A percentile compares a stretch with the other conserved stretches of the same genome.
phyloP scores from a whole-genome alignment of 2,329 filamentous ascomycete genomes.

The Tympanopsis confertula region DNA sequence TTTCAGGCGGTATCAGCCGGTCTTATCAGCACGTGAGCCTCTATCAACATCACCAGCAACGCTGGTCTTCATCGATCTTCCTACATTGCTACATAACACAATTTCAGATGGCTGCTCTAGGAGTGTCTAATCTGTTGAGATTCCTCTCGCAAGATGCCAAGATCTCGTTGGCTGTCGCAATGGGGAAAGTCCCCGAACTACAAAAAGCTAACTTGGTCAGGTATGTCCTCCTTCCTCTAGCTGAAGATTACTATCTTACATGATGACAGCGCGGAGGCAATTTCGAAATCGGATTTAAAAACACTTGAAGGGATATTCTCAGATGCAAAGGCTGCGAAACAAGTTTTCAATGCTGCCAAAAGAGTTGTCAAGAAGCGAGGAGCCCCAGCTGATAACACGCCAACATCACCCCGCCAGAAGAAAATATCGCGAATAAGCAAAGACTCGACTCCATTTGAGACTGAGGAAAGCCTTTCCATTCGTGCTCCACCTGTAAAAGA shows the following conservation, averaged over 20 bases:
- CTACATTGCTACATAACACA: no score
- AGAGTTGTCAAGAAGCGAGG: conserved; percentile 40
- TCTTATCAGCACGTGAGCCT: no score
- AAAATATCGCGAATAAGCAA: neutral
- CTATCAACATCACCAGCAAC: no score
- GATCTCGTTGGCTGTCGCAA: conserved; percentile 38
- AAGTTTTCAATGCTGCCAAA: conserved; percentile 44
- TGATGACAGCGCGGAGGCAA: conserved; percentile 22
- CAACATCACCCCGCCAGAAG: conserved; percentile 9
- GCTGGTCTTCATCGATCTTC: no score
- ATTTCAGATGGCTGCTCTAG: no score
- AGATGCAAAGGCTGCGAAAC: conserved; percentile 42
- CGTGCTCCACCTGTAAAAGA: neutral
- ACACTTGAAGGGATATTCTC: conserved; percentile 26
- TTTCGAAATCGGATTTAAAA: conserved; percentile 33
- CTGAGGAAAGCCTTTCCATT: neutral
- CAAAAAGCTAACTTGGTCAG: conserved; percentile 32
- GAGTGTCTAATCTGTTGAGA: conserved; percentile 34
- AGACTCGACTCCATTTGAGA: neutral
- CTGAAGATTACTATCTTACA: conserved; percentile 2
- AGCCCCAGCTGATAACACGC: conserved; percentile 18
- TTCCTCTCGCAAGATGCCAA: conserved; percentile 47
- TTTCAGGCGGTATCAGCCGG: no score
- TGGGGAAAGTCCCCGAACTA: conserved; percentile 40
- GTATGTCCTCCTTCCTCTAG: conserved; percentile 9